A percentile compares a stretch with the other conserved stretches of the same genome.
These are phyloP conservation scores for Diplodia scrobiculata DNA, from an alignment of 2,329 filamentous ascomycete genomes.

Conservation along the genomic window DNA sequence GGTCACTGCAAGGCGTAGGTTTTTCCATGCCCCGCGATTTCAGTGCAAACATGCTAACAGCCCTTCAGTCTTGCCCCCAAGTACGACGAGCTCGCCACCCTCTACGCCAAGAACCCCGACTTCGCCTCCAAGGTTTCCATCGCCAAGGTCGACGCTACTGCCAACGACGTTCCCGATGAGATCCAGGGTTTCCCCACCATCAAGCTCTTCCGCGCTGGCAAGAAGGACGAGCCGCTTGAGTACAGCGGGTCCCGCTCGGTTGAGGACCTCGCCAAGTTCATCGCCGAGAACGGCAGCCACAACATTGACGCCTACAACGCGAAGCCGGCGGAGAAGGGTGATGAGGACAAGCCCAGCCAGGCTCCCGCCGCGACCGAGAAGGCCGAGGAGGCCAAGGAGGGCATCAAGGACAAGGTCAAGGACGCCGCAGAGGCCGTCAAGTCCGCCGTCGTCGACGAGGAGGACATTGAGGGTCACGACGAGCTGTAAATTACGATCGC, in stretches of 20 bases:
- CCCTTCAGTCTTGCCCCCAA: constrained; percentile 61
- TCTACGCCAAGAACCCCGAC: constrained; percentile 56
- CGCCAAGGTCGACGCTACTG: constrained; percentile 93
- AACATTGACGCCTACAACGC: constrained; percentile 68
- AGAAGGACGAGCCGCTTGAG: constrained; percentile 80
- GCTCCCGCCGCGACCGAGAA: constrained; percentile 49
- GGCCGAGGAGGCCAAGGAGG: constrained; percentile 44
- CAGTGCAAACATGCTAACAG: constrained; percentile 24
- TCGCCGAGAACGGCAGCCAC: constrained; percentile 94
- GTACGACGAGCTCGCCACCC: constrained; percentile 64
- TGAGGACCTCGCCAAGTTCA: constrained; percentile 87
- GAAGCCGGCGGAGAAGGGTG: constrained; percentile 59
- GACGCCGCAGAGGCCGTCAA: constrained; percentile 41
- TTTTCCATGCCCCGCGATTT: background rate
- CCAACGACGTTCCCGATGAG: constrained; percentile 95
- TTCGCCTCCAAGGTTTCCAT: constrained; percentile 63
- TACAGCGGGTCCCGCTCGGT: constrained; percentile 87
- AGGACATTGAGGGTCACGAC: constrained; percentile 58
- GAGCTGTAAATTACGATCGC: constrained; percentile 65
- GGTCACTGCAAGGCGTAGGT: constrained; percentile 68
- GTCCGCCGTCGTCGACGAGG: constrained; percentile 37
- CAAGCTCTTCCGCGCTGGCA: constrained; percentile 92
- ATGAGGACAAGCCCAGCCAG: constrained; percentile 50
- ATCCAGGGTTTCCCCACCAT: constrained; percentile 98
- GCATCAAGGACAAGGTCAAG: constrained; percentile 44